Evolutionary conservation across 2,329 filamentous ascomycete species (phyloP), one percentile per base, ranked within the genome.

Genomic region (Arthrobotrys musiformis): DNA sequence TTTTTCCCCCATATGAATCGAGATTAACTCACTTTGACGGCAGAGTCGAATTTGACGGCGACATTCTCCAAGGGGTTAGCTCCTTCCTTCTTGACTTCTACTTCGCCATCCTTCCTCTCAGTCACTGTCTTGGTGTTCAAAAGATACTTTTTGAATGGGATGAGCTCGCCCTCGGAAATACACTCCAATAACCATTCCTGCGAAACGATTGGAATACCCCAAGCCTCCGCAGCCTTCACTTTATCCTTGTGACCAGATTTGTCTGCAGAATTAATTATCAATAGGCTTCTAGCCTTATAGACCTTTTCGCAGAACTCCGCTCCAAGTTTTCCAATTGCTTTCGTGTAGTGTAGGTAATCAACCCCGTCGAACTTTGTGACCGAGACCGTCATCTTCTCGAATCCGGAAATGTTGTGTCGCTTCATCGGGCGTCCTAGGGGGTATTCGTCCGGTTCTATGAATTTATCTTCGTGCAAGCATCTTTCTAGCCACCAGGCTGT

Each of bases 401-500:
- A 94, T 0, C 88, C 92, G 82, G 85, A 81, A 33, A 75, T 44
- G 15, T 40, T 69, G 13, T 73, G 64, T 24, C 85, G 84, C 4
- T 89, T 86, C 78, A 97, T 92, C 1, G 95, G 93, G 5, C 89
- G 89, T 73, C 93, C 93, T 24, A 96, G 87, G 44, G 92, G 87
- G 82, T 95, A 90, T 3, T 88, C 86, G 62, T 86, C 85, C 4
- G 93, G 93, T 30, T 91, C 86, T 54, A 93, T 86, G 80, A 94
- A 88, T 26, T 84, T 85, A 83, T 92, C 95, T 79, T 89, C 89
- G 82, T 94, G 90, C 42, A 99, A 85, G 82, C 94, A 98, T 56
- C 90, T 89, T 84, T 99, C 95, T 63, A 99, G 87, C 88, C 94
- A 99, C 87, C 95, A 96, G 82, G 97, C 93, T 9, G 93, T 98